A percentile compares a stretch with the other conserved stretches of the same genome.
Evolutionary conservation across 495 filamentous ascomycete species (phyloP).

Genomic region (Penicillium canariense): DNA sequence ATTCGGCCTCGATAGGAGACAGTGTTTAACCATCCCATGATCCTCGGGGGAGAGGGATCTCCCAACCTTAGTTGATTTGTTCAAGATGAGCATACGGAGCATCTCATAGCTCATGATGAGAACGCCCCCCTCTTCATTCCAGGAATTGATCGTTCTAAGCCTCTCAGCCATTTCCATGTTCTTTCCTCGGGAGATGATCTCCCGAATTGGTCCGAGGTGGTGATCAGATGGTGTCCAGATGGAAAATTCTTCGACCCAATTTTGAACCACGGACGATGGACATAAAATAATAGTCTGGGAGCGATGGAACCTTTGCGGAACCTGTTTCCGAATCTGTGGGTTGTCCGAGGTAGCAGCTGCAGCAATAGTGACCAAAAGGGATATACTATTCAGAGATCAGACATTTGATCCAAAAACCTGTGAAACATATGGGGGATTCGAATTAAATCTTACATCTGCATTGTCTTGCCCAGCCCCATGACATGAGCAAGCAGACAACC

Average conservation of each 20-base stretch:
- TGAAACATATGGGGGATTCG: not conserved
- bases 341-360: slow-evolving; percentile 61
- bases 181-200: slow-evolving; percentile 38
- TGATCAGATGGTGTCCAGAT: slow-evolving; percentile 59
- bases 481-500: slow-evolving; percentile 88
- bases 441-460: slow-evolving; percentile 65
- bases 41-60: slow-evolving; percentile 28
- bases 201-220: slow-evolving; percentile 50
- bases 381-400: slow-evolving; percentile 49
- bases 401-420: not conserved
- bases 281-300: slow-evolving; percentile 72
- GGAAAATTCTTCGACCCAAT: slow-evolving; percentile 77
- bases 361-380: slow-evolving; percentile 71
- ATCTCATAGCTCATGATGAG: slow-evolving; percentile 71
- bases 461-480: slow-evolving; percentile 93
- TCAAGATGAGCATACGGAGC: slow-evolving; percentile 52
- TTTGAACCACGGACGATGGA: slow-evolving; percentile 70
- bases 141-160: slow-evolving; percentile 45
- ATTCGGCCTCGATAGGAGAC: slow-evolving; percentile 59
- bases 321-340: slow-evolving; percentile 54
- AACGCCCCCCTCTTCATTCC: slow-evolving; percentile 67
- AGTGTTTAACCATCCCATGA: slow-evolving; percentile 38
- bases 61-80: slow-evolving; percentile 25
- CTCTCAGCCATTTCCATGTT: slow-evolving; percentile 30
- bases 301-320: slow-evolving; percentile 59